Base-by-base conservation (phyloP, 106 monocot genomes). In the Allium sativum region DNA sequence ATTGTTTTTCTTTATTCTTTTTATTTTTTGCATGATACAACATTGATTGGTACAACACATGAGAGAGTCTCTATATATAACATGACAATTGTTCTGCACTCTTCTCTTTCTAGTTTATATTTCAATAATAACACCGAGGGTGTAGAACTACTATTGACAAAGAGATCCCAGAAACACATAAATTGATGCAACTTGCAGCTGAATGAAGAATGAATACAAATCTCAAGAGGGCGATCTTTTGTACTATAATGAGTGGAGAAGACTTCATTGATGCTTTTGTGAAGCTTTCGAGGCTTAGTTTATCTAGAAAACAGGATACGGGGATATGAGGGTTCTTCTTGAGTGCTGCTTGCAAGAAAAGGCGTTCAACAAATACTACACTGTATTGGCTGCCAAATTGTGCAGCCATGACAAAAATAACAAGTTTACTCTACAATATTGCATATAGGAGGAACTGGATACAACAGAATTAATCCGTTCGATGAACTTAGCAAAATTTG, bases 221-320 rank as follows among this genome's bases (percentile, higher is more conserved):
- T 65, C 44, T 80, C 52, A 82, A 91, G 58, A 80, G 82, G 68
- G 98, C 92, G 46, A 88, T 98, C 19, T 98, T 98, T 64, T 92
- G 82, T 61, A 82, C 92, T 58, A 92, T 92, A 15, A 92, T 98
- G 84, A 98, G 88, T 44, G 98, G 66, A 9, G 98, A 98, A 74
- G 98, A 92, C 63, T 98, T 92, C 52, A 10, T 98, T n/a, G 92
- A 98, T 82, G 82, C 92, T 44, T 92, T 98, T 77, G 98, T 88
- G 82, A 92, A 92, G 78, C 77, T 98, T 70, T 65, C 92, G 50
- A 78, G 78, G 59, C 70, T 92, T 16, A 77, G 78, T 73, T 68
- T 98, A 64, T 76, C 88, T 64, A 91, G 98, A 57, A 92, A 98
- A 69, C 91, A 88, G 92, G 98, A 88, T 15, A 7, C 20, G 16